phyloP scores from a whole-genome alignment of 148 eudicot species.

The Vaccinium vitisidaea region DNA sequence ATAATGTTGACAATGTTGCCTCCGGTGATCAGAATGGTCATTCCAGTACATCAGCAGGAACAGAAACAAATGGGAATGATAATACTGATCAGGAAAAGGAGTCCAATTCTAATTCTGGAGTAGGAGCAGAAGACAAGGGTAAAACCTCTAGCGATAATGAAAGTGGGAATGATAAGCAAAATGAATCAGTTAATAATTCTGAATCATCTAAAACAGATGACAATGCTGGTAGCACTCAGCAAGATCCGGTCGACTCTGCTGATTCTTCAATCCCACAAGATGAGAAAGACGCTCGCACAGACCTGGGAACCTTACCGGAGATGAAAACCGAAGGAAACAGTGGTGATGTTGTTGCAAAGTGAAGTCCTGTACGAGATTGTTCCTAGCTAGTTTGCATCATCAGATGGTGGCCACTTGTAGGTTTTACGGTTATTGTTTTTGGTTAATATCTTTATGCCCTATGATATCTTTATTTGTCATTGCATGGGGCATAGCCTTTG shows the following conservation, averaged over 20 bases:
- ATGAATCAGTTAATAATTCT: background rate
- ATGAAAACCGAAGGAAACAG: slow-evolving; percentile 31
- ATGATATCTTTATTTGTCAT: background rate
- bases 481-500: background rate
- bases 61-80: slow-evolving; percentile 12
- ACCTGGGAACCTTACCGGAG: slow-evolving; percentile 58
- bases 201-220: slow-evolving; percentile 29
- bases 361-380: slow-evolving; percentile 17
- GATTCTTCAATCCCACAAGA: slow-evolving; percentile 47
- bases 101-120: slow-evolving; percentile 19
- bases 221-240: slow-evolving; percentile 21
- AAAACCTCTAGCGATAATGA: slow-evolving; percentile 1
- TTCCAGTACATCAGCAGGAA: slow-evolving; percentile 13
- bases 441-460: background rate
- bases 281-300: slow-evolving; percentile 50
- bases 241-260: slow-evolving; percentile 32
- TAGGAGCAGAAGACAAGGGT: slow-evolving; percentile 16
- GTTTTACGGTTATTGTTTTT: background rate
- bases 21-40: slow-evolving; percentile 11
- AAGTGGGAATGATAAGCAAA: slow-evolving; percentile 16
- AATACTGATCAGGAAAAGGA: background rate
- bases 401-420: background rate
- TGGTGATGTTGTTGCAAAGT: slow-evolving; percentile 47
- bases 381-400: background rate
- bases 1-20: background rate